Percentiles rank a stretch among this genome's conserved stretches.
These are phyloP conservation scores for Xylaria sp. DNA, from an alignment of 2,329 filamentous ascomycete species.

Conservation along the genomic window DNA sequence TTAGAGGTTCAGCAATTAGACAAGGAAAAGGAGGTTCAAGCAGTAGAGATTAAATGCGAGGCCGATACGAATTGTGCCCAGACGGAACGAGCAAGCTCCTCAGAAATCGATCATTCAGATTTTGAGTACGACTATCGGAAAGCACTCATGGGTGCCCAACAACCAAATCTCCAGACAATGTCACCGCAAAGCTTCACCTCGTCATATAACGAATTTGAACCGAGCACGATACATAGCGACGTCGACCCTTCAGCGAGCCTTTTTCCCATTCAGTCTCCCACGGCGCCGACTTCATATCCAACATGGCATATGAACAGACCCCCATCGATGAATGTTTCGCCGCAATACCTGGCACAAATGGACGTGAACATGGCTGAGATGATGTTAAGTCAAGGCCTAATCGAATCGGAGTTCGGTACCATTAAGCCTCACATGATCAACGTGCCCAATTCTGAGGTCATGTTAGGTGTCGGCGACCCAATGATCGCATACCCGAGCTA, in stretches of 20 bases:
- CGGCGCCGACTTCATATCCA: constrained; percentile 47
- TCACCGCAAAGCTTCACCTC: constrained; percentile 64
- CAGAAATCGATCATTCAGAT: constrained; percentile 66
- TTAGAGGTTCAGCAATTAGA: constrained; percentile 61
- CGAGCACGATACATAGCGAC: constrained; percentile 45
- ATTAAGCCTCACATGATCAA: constrained; percentile 67
- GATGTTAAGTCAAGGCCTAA: constrained; percentile 61
- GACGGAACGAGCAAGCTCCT: constrained; percentile 64
- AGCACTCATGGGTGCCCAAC: constrained; percentile 56
- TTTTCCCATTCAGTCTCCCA: constrained; percentile 48
- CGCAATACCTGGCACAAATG: constrained; percentile 58
- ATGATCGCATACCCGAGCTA: constrained; percentile 67
- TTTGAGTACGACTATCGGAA: constrained; percentile 66
- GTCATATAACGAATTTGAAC: constrained; percentile 57
- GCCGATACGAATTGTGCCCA: constrained; percentile 52
- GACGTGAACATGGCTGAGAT: constrained; percentile 56
- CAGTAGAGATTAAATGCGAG: constrained; percentile 50
- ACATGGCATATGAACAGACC: constrained; percentile 52
- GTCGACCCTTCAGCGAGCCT: constrained; percentile 45
- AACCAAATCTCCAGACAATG: constrained; percentile 59
- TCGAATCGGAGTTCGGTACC: constrained; percentile 64
- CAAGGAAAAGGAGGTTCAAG: constrained; percentile 48
- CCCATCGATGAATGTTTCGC: constrained; percentile 51
- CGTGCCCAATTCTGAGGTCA: constrained; percentile 64
- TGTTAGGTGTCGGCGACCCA: constrained; percentile 68